Base-by-base conservation (phyloP, 2,329 filamentous ascomycete species). In the Xylariaceae sp. region DNA sequence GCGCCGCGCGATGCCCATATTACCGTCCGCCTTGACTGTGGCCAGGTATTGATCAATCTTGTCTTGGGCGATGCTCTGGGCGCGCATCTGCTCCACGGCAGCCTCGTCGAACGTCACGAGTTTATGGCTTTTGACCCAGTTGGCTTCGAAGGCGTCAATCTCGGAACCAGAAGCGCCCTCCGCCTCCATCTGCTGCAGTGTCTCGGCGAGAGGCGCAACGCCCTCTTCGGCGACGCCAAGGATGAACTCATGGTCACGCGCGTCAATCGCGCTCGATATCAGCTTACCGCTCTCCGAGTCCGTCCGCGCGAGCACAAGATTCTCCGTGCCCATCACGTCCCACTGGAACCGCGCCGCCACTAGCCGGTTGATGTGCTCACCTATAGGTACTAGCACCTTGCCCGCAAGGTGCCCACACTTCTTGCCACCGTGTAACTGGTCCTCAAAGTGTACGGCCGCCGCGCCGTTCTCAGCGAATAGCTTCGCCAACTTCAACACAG, bases 261-360 rank as follows among this genome's bases (percentile, higher is more conserved):
- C 88, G 68, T 99, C 94, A 58, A 99, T 89, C 11, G 92, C 91
- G 55, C 89, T 96, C 53, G 89, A 95, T 50, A 99, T 81, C 18
- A 99, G 82, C 70, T 87, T 92, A 39, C 93, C 94, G 58, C 91
- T 96, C 74, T 97, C 94, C 0, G 92, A 95, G 72, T 99, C 94
- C 1, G 94, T 97, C 53, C 94, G 87, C 2, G 94, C 94, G 69
- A 99, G 94, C 35, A 97, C 85, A 3, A 97, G 81, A 71, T 96
- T 97, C 76, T 99, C 94, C 46, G 85, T 87, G 40, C 93, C 94
- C 93, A 99, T 97, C 64, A 97, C 81, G 67, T 99, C 94, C 93
- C 93, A 99, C 70, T 99, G 94, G 77, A 96, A 97, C 55, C 94
- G 87, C 3, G 93, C 87, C 1, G 94, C 92, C 16, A 92, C 87